Percentiles rank a stretch among this genome's conserved stretches.
Conservation (phyloP, 495 filamentous ascomycete genomes). For the Aspergillus asperescens region DNA sequence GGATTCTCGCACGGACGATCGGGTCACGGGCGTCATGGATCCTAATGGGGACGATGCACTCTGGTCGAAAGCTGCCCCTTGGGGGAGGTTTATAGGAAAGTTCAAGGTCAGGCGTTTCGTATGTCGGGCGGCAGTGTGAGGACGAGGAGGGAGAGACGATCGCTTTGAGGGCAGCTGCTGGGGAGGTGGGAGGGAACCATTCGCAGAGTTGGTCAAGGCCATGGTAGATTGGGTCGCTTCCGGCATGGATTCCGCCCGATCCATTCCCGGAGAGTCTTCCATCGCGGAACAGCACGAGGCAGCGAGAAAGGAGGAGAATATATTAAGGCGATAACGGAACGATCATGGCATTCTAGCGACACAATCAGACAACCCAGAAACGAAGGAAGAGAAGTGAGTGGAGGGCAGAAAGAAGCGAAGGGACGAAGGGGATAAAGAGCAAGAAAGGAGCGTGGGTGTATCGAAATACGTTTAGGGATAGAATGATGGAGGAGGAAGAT, state of each 20-base stretch:
- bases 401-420: neutral
- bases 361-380: neutral
- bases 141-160: slow-evolving; percentile 50
- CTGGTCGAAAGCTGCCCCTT: slow-evolving; percentile 26
- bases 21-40: slow-evolving; percentile 36
- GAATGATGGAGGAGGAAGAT: neutral
- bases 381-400: slow-evolving; percentile 1
- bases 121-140: slow-evolving; percentile 51
- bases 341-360: slow-evolving; percentile 14
- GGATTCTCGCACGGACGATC: slow-evolving; percentile 29
- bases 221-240: slow-evolving; percentile 32
- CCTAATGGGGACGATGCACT: slow-evolving; percentile 35
- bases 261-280: slow-evolving; percentile 36
- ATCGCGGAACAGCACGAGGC: slow-evolving; percentile 29
- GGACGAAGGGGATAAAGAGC: neutral
- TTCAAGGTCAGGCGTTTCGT: slow-evolving; percentile 75
- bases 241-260: slow-evolving; percentile 28
- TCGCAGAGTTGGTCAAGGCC: slow-evolving; percentile 12
- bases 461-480: neutral
- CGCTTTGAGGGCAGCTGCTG: slow-evolving; percentile 32
- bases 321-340: neutral
- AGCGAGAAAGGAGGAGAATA: slow-evolving; percentile 1
- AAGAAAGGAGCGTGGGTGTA: slow-evolving; percentile 1
- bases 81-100: slow-evolving; percentile 57
- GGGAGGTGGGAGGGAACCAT: slow-evolving; percentile 8